Evolutionary conservation across 495 filamentous ascomycete genomes (phyloP).

Genomic region (Copromyces sp.): DNA sequence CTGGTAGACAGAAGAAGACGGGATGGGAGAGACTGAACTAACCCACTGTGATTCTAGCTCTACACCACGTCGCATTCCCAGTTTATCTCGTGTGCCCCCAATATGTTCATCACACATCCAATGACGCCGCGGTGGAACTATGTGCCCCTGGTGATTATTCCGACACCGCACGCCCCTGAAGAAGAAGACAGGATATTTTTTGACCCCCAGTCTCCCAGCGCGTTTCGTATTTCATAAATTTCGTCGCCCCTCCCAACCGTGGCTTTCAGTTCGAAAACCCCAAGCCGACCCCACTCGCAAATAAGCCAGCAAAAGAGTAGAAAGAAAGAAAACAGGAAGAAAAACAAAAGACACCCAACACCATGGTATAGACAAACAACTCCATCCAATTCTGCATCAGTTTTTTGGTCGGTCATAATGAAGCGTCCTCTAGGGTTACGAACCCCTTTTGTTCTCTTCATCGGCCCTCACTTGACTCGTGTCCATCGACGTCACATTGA

Average conservation of each 20-base stretch:
- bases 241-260: neutral
- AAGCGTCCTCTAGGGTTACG: neutral
- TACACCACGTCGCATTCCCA: neutral
- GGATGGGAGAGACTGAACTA: neutral
- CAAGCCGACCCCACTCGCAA: neutral
- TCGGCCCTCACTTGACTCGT: neutral
- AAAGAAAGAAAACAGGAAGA: neutral
- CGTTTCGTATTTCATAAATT: neutral
- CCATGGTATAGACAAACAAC: neutral
- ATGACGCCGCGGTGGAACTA: neutral
- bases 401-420: neutral
- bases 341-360: neutral
- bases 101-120: neutral
- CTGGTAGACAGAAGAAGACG: neutral
- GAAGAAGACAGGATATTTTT: neutral
- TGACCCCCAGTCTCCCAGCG: neutral
- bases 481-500: neutral
- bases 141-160: neutral
- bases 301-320: neutral
- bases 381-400: neutral
- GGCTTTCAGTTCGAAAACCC: neutral
- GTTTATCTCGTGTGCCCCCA: neutral
- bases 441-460: neutral
- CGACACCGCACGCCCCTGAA: neutral
- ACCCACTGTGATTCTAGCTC: neutral